Evolutionary conservation across 495 filamentous ascomycete genomes (phyloP), one percentile per base, ranked within the genome.

Genomic region (Talaromyces thailandensis): DNA sequence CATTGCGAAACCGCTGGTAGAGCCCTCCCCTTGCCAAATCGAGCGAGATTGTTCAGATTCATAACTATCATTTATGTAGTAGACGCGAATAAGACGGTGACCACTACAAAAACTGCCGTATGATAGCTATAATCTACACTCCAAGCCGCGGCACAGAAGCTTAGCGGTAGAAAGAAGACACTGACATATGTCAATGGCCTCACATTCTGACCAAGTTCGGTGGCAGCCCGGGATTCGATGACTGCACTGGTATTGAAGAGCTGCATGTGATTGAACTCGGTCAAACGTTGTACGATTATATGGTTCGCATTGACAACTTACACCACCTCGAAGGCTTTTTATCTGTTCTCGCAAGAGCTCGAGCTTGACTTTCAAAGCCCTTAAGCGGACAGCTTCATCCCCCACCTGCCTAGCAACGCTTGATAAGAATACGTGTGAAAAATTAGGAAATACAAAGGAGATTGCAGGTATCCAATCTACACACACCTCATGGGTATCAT

Each of bases 161-260:
- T 77, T 14, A 79, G 65, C 4, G 77, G 76, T 16, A 35, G 64
- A 65, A 80, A 81, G 68, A 82, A 75, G 1, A 81, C 73, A 28
- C 69, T 75, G 26, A 81, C 75, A n/a, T 80, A 67, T 0, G 77
- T 82, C 21, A 81, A 68, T 9, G 81, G 62, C 62, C 78, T 80
- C 40, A 82, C 78, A 62, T 80, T 80, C 28, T 77, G 70, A 5
- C 76, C 77, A 2, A 57, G 52, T 24, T 64, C 16, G 53, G 71
- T 67, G 48, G 65, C 68, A 63, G 68, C 63, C 64, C 73, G 29
- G 65, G 70, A 63, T 63, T 71, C 69, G 23, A 71, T 71, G 29
- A 71, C 68, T n/a, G 69, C 69, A 48, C 68, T 71, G 2, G 69
- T 65, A 40, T 65, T 70, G 50, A 71, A 71, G 0, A 71, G 68